Evolutionary conservation across 441 rosid genomes (phyloP), one percentile per base, ranked within the genome.

Genomic region (Omphalea diandra): DNA sequence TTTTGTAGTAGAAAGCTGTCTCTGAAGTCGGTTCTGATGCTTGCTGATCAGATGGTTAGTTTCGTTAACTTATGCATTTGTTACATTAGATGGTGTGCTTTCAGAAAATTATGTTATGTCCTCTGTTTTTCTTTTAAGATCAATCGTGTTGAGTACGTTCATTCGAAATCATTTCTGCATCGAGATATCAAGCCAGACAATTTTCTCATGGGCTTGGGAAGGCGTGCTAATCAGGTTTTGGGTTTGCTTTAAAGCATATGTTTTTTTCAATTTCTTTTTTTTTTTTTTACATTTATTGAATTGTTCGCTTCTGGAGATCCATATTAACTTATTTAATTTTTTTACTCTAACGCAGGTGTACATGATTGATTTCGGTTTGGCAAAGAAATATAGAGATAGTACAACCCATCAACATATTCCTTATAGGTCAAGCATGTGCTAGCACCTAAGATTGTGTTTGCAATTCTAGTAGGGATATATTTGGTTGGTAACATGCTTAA

Each of bases 171-270:
- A 72, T 91, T 91, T 82, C 93, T 91, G 22, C 97, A 94, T 82
- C 91, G 98, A 73, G 98, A 94, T 82, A 88, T 91, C 76, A 94
- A 94, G 82, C 97, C 98, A 22, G 98, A 94, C 82, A 94, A 94
- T 78, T 94, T 94, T 63, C 93, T 94, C 18, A 94, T 91, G 97
- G 98, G 98, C 15, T 79, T 94, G 77, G 99, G 99, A 75, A 82
- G 94, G 77, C 96, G 97, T 14, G 98, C 98, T n/a, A 94, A 92
- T 78, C 97, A 88, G 99, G 98, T 91, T 79, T 67, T 71, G 43
- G 29, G n/a, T n/a, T n/a, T n/a, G n/a, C n/a, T 76, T 72, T 49
- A 24, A 66, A 50, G 29, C 57, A 63, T 22, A 35, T 36, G 46
- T 35, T 66, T 50, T 53, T 40, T 50, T n/a, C n/a, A n/a, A n/a